These are phyloP conservation scores for Kwoniella dejecticola DNA, from an alignment of 768 basidiomycete species.

Conservation along the genomic window DNA sequence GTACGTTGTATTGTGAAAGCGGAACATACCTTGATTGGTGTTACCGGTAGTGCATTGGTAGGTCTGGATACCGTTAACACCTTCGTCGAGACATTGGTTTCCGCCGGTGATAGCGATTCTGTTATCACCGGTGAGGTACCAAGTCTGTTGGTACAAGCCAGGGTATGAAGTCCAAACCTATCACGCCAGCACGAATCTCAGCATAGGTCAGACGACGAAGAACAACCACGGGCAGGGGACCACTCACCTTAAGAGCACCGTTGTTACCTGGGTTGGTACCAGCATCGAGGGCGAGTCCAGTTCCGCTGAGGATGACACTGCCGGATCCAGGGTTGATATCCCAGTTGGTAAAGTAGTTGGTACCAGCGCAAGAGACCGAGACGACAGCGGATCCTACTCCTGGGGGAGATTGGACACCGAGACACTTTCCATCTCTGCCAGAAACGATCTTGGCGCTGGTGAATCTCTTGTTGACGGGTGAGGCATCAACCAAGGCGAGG, in stretches of 20 bases:
- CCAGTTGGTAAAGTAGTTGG: slow-evolving; percentile 16
- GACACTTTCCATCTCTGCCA: slow-evolving; percentile 18
- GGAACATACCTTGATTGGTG: slow-evolving; percentile 47
- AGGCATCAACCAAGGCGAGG: neutral
- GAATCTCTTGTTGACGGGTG: slow-evolving; percentile 9
- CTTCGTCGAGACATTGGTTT: slow-evolving; percentile 40
- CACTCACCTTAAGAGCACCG: slow-evolving; percentile 27
- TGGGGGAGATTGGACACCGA: neutral
- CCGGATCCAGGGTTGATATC: slow-evolving; percentile 30
- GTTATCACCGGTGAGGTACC: slow-evolving; percentile 32
- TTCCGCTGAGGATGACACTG: slow-evolving; percentile 23
- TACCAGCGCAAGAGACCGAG: neutral
- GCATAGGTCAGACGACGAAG: too few species aligned
- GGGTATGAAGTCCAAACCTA: slow-evolving; percentile 31
- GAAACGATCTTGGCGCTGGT: slow-evolving; percentile 22
- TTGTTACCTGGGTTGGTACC: slow-evolving; percentile 21
- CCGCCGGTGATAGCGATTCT: slow-evolving; percentile 34
- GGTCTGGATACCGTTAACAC: slow-evolving; percentile 34
- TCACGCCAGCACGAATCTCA: too few species aligned
- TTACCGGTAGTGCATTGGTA: slow-evolving; percentile 52
- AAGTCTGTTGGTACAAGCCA: slow-evolving; percentile 25
- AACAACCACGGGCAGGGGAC: neutral
- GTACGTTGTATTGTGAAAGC: too few species aligned
- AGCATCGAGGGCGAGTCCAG: slow-evolving; percentile 21
- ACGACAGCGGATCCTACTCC: slow-evolving; percentile 8